Base-by-base conservation (phyloP, 371 early-diverging fungal genomes). In the Mucor ambiguus region DNA sequence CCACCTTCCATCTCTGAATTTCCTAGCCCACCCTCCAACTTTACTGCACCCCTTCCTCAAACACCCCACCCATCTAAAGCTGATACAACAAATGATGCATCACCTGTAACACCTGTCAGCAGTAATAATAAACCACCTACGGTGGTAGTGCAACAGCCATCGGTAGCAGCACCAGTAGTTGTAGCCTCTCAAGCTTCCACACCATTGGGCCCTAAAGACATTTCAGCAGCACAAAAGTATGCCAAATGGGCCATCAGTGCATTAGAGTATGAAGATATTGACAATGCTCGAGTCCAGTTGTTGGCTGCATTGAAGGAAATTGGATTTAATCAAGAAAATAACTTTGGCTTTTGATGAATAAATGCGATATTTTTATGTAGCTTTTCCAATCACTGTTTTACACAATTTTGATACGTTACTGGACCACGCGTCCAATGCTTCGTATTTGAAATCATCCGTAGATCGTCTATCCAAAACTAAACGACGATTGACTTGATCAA, bases 211-310 rank as follows among this genome's bases (percentile, higher is more conserved):
- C 38, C 28, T 2, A 26, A n/a, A 14, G 89, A 92, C 58, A 79
- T 90, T 24, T 78, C 88, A 8, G 63, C 78, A 4, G 95, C 96
- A 2, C 95, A 95, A 67, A 98, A 98, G 78, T 83, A 89, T 60
- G 87, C 96, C 9, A 90, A 92, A 65, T 97, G 92, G 86, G 98
- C 96, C 2, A 92, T 96, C 63, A 96, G 96, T 71, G 95, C 98
- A 1, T 71, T 98, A 24, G 92, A 96, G 60, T 98, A 95, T 69
- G 97, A 97, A 65, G 98, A 98, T 74, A 83, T 97, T 16, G 72
- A 79, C 5, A 92, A 93, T 0, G 97, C 98, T 0, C 82, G 95
- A 11, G 83, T 87, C 0, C 93, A 96, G 68, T 74, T 98, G 49
- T 83, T 92, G 60, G 79, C 86, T 61, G 97, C 98, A 12, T 73